phyloP scores from a whole-genome alignment of 495 filamentous ascomycete species.

The Hypoxylon perforatum region DNA sequence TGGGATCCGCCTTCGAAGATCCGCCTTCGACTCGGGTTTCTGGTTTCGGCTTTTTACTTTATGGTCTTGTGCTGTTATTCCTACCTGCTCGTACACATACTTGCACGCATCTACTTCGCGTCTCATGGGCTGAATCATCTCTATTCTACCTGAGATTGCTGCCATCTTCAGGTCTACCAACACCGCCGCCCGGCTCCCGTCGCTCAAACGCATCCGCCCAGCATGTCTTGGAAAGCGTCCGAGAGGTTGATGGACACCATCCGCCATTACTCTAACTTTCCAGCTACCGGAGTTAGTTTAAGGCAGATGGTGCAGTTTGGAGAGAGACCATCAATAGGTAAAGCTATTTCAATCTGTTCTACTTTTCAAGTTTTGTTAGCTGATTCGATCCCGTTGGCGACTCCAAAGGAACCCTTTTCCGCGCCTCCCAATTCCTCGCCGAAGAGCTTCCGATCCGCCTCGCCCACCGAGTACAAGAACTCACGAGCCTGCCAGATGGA shows the following conservation, averaged over 20 bases:
- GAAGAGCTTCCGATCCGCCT: conserved; percentile 98
- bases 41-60: conserved; percentile 6
- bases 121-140: conserved; percentile 35
- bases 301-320: conserved; percentile 99
- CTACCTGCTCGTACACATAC: conserved; percentile 1
- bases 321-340: conserved; percentile 87
- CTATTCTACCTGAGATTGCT: conserved; percentile 24
- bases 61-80: conserved; percentile 49
- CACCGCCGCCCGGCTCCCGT: conserved; percentile 2
- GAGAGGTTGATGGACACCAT: conserved; percentile 97
- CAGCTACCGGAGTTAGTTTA: conserved; percentile 94
- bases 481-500: conserved; percentile 92
- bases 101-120: conserved; percentile 21
- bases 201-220: conserved; percentile 49
- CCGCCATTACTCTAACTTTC: conserved; percentile 97
- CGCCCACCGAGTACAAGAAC: conserved; percentile 94
- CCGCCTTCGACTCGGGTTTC: no score
- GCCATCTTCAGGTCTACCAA: conserved; percentile 20
- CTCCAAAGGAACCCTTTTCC: conserved; percentile 91
- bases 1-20: no score
- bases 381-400: conserved; percentile 38
- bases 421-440: conserved; percentile 96
- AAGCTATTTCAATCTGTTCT: conserved; percentile 34
- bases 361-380: conserved; percentile 33
- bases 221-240: conserved; percentile 88